Evolutionary conservation across 148 eudicot species (phyloP), one percentile per base, ranked within the genome.

Genomic region (Heliamphora exappendiculata): DNA sequence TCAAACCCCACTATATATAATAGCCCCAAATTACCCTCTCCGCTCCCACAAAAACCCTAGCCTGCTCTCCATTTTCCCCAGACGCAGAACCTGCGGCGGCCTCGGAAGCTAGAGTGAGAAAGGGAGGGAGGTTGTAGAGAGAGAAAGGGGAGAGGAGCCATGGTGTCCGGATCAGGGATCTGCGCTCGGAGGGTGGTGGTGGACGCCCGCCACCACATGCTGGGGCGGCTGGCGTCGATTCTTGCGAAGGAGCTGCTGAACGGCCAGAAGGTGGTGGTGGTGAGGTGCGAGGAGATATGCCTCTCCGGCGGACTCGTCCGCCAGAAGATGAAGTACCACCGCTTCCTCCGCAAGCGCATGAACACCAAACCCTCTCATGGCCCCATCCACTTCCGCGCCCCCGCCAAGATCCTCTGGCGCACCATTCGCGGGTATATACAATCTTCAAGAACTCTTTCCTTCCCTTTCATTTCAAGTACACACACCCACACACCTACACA

Each of bases 301-400:
- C 76, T 84, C 11, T 84, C 87, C 0, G 85, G 87, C 3, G 87
- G 87, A 0, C 82, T 84, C 5, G 87, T 84, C 12, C 72, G 87
- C 4, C 87, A 81, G 87, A 84, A 84, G 76, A 81, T 84, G 87
- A 84, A 84, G 70, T 84, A 81, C 57, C 74, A 72, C 1, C 75
- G 87, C 4, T 84, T 84, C 75, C 82, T 84, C 41, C 78, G 87
- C 4, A 84, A 84, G 85, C 67, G 87, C 11, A 84, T 84, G 87
- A 84, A 81, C 60, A 84, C 87, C 31, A 84, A 84, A 60, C 87
- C 87, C 36, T 84, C 87, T 10, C 87, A 84, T 19, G 87, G 87
- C 0, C 87, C 87, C 33, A 81, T 84, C 42, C 87, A 84, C 77
- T 82, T 84, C 81, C 85, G 87, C 11, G 81, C 85, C 39, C 87